Base-by-base conservation (phyloP, 1,284 basidiomycete species). In the Tilletia setariae region DNA sequence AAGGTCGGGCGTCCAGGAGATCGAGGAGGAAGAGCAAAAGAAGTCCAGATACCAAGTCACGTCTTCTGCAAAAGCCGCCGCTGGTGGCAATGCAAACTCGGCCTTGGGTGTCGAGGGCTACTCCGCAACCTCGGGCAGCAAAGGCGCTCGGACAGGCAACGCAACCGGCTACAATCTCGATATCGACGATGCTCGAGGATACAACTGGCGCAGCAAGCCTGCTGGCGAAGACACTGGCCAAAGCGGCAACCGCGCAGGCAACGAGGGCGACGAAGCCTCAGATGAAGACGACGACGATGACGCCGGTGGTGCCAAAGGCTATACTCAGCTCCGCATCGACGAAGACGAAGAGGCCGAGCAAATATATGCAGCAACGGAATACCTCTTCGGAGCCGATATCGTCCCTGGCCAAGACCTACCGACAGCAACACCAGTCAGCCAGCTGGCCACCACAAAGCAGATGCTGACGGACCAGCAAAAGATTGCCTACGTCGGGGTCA, bases 401-500 rank as follows among this genome's bases (percentile, higher is more conserved):
- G 44, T 13, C 8, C 32, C 49, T 28, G 68, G 42, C 23, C 47
- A 64, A 21, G 59, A 61, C 40, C 66, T 71, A 30, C 47, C 64
- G 13, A 44, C 53, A 8, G 79, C 79, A 2, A 80, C 80, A 4
- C 80, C 80, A 0, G 76, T 80, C 63, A 77, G 75, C 67, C 80
- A 82, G 72, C 74, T 82, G 69, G 77, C 77, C 56, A 79, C 80
- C 35, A 82, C 80, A 30, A 82, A 82, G 65, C 73, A 77, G 65
- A 73, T 82, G 0, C 72, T 82, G 2, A 74, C 73, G 59, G 80
- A 82, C 65, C 71, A 74, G 30, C 80, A 81, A 43, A 80, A 80
- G 73, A 79, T 82, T 32, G 80, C 80, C 8, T 82, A 82, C 56
- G 80, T 81, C 1, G 80, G 80, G 21, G 70, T 82, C 7, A 79